Evolutionary conservation across 805 yeast genomes (phyloP).

Genomic region (Candida caryicola): DNA sequence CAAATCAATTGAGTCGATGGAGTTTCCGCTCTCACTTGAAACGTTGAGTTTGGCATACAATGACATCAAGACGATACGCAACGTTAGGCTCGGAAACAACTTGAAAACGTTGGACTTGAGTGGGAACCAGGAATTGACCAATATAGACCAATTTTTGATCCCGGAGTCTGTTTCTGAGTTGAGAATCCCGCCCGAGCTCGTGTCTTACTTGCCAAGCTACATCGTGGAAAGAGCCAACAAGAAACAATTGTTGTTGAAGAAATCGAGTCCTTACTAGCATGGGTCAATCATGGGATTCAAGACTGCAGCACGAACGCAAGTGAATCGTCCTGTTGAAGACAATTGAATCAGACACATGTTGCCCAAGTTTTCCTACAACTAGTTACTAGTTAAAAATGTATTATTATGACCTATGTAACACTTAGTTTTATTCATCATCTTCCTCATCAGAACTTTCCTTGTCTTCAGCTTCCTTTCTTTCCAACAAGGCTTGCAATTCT

Average conservation of each 20-base stretch:
- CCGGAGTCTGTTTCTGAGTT: slow-evolving; percentile 40
- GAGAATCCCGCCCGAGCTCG: slow-evolving; percentile 32
- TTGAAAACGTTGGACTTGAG: slow-evolving; percentile 36
- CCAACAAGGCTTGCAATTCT: slow-evolving; percentile 92
- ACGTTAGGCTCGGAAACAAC: slow-evolving; percentile 34
- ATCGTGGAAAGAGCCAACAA: slow-evolving; percentile 41
- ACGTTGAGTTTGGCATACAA: slow-evolving; percentile 36
- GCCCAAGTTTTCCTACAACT: background rate
- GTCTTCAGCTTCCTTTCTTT: slow-evolving; percentile 86
- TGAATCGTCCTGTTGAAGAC: slow-evolving; percentile 3
- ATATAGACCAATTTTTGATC: slow-evolving; percentile 34
- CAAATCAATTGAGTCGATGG: slow-evolving; percentile 36
- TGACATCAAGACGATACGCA: slow-evolving; percentile 36
- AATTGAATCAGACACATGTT: background rate
- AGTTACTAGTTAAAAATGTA: background rate
- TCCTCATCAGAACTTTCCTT: slow-evolving; percentile 82
- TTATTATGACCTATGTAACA: background rate
- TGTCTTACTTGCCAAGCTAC: slow-evolving; percentile 34
- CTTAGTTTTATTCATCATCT: slow-evolving; percentile 37
- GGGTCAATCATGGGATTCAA: background rate
- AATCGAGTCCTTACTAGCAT: slow-evolving; percentile 25
- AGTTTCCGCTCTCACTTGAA: slow-evolving; percentile 34
- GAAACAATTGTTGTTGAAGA: slow-evolving; percentile 27
- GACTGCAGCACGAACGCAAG: background rate
- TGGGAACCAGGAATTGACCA: slow-evolving; percentile 40